A percentile compares a stretch with the other conserved stretches of the same genome.
phyloP scores from a whole-genome alignment of 495 filamentous ascomycete species.

The Xylaria curta region DNA sequence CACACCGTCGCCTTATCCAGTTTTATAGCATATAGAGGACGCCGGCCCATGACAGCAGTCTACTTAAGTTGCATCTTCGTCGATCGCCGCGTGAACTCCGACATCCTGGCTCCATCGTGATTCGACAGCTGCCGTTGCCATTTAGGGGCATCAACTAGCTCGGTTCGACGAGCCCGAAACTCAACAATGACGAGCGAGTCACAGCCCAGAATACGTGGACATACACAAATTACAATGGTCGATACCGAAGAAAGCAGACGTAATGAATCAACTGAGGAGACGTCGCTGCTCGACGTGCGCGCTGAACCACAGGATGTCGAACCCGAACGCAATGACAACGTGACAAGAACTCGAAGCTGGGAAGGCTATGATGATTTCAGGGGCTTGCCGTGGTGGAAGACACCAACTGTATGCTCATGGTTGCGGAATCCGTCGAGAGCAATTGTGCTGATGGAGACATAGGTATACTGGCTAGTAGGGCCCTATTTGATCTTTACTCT shows the following conservation, averaged over 20 bases:
- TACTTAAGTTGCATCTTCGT: not conserved
- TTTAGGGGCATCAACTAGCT: not conserved
- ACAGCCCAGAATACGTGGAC: constrained; percentile 20
- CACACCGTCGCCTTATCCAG: not conserved
- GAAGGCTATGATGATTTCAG: constrained; percentile 63
- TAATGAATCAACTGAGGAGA: constrained; percentile 47
- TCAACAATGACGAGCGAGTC: constrained; percentile 32
- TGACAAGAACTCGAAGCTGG: constrained; percentile 41
- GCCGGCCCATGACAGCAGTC: not conserved
- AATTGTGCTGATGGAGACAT: constrained; percentile 28
- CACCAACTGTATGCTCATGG: constrained; percentile 64
- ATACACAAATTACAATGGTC: constrained; percentile 31
- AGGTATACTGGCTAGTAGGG: constrained; percentile 86
- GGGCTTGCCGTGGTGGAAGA: constrained; percentile 71
- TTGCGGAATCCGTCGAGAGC: not conserved
- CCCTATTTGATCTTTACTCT: constrained; percentile 79
- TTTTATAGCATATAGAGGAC: not conserved
- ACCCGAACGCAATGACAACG: constrained; percentile 21
- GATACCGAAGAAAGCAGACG: constrained; percentile 30
- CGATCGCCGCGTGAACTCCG: not conserved
- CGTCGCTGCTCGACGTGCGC: constrained; percentile 45
- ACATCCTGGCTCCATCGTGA: not conserved
- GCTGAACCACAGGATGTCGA: constrained; percentile 19
- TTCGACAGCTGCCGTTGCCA: not conserved
- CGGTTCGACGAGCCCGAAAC: not conserved